Conservation (phyloP, 164 flowering plant species). For the Chloranthus sessilifolius region DNA sequence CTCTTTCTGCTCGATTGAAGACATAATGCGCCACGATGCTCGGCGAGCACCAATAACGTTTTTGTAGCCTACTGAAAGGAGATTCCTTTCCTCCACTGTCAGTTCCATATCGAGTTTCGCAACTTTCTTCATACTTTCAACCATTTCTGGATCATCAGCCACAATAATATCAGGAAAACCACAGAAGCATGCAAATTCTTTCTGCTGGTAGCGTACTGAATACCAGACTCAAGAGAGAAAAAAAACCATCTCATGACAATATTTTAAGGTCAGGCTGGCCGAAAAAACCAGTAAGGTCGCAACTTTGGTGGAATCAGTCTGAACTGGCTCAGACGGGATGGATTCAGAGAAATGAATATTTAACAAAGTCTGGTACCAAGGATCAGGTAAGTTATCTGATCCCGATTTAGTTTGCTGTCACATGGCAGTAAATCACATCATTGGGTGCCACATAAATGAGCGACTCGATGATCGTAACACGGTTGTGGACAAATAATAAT, state of each 20-base stretch:
- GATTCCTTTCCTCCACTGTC: constrained; percentile 83
- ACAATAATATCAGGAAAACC: not conserved
- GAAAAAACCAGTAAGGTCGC: not conserved
- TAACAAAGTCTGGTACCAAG: too few relatives aligned
- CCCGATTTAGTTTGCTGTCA: too few relatives aligned
- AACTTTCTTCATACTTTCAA: constrained; percentile 72
- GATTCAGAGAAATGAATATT: too few relatives aligned
- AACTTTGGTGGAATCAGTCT: too few relatives aligned
- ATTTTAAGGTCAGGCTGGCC: not conserved
- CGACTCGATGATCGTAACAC: too few relatives aligned
- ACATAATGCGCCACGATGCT: constrained; percentile 91
- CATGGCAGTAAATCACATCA: too few relatives aligned
- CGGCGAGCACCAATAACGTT: constrained; percentile 86
- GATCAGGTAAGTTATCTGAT: too few relatives aligned
- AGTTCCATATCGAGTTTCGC: constrained; percentile 70
- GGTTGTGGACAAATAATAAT: too few relatives aligned
- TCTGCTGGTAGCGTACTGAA: too few relatives aligned
- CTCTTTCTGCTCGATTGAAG: constrained; percentile 88
- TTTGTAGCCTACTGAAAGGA: constrained; percentile 85
- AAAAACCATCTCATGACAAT: not conserved
- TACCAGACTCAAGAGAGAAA: not conserved
- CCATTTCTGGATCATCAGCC: constrained; percentile 64
- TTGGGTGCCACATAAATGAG: too few relatives aligned
- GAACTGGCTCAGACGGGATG: too few relatives aligned
- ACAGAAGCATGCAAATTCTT: too few relatives aligned